A percentile compares a stretch with the other conserved stretches of the same genome.
phyloP scores from a whole-genome alignment of 805 yeast genomes.

The Yamadazyma endophytica region DNA sequence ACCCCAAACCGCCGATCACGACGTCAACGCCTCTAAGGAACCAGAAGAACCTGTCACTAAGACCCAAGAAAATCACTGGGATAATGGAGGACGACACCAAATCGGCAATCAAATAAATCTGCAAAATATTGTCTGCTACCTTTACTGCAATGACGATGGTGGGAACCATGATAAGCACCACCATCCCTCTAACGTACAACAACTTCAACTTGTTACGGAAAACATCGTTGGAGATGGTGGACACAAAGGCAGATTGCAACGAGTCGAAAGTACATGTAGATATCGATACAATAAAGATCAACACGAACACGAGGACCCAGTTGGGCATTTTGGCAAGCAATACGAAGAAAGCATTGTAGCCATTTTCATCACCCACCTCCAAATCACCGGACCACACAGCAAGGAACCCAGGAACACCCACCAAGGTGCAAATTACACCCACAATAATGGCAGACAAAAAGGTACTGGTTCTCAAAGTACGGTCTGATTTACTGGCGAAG shows the following conservation, averaged over 20 bases:
- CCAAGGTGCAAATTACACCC: conserved; percentile 59
- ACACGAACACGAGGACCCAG: conserved; percentile 82
- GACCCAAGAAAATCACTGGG: conserved; percentile 79
- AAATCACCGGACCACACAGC: conserved; percentile 88
- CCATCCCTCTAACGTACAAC: conserved; percentile 64
- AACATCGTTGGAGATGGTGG: conserved; percentile 84
- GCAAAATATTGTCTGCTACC: conserved; percentile 77
- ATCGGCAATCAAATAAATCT: conserved; percentile 88
- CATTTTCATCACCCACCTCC: conserved; percentile 47
- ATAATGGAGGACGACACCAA: conserved; percentile 81
- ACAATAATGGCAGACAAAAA: conserved; percentile 68
- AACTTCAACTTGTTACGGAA: conserved; percentile 76
- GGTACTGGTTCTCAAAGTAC: conserved; percentile 72
- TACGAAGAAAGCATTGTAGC: conserved; percentile 68
- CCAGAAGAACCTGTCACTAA: conserved; percentile 56
- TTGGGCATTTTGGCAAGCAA: conserved; percentile 69
- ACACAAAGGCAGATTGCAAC: conserved; percentile 81
- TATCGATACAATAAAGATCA: conserved; percentile 67
- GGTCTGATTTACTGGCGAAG: conserved; percentile 78
- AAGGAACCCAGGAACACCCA: conserved; percentile 79
- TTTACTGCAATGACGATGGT: conserved; percentile 78
- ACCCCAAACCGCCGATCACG: conserved; percentile 80
- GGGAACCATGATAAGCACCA: conserved; percentile 78
- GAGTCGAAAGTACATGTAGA: conserved; percentile 91
- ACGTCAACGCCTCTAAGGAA: conserved; percentile 77